Evolutionary conservation across 345 rosid species (phyloP).

Genomic region (Nasturtium officinale): DNA sequence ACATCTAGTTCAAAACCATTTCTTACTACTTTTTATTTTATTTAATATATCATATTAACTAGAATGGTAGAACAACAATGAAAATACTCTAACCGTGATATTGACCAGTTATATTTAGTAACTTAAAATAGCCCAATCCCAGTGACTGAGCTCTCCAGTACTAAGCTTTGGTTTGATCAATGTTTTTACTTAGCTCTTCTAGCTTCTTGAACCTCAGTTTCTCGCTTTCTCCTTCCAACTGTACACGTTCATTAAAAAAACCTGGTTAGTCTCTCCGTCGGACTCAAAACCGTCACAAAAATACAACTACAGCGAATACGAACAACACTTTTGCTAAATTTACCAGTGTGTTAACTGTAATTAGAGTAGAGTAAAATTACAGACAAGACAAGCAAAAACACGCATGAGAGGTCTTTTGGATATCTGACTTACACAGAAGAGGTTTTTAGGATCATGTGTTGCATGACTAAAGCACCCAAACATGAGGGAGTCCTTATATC

Average conservation of each 20-base stretch:
- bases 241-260: slow-evolving; percentile 21
- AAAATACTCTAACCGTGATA: slow-evolving; percentile 30
- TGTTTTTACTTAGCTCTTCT: slow-evolving; percentile 84
- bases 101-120: not conserved
- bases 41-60: slow-evolving; percentile 15
- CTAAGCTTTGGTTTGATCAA: slow-evolving; percentile 51
- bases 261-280: not conserved
- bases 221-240: slow-evolving; percentile 90
- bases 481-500: not conserved
- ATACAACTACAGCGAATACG: slow-evolving; percentile 1
- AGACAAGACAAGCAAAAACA: not conserved
- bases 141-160: slow-evolving; percentile 32
- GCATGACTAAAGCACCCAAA: slow-evolving; percentile 10
- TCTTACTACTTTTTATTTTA: slow-evolving; percentile 12
- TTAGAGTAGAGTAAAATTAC: not conserved
- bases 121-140: slow-evolving; percentile 12
- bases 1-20: slow-evolving; percentile 30
- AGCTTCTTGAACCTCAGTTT: slow-evolving; percentile 77
- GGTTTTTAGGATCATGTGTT: not conserved
- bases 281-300: not conserved
- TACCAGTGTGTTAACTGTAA: not conserved
- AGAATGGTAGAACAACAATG: slow-evolving; percentile 31
- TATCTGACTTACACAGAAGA: not conserved
- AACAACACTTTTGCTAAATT: not conserved
- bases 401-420: not conserved